Base-by-base conservation (phyloP, 2,329 filamentous ascomycete genomes). In the Phialophora expanda region DNA sequence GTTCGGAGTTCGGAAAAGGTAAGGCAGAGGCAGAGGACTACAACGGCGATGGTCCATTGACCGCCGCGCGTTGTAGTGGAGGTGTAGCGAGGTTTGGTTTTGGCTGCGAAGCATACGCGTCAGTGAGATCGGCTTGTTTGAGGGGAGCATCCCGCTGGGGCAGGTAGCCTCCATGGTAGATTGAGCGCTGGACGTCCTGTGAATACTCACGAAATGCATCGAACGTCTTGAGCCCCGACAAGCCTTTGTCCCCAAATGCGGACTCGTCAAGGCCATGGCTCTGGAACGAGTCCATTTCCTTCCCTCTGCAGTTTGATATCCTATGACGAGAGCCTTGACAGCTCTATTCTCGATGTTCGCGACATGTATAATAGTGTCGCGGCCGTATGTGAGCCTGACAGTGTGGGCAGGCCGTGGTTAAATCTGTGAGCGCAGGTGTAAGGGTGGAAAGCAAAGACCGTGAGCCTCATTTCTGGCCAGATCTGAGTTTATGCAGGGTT, bases 71-170 rank as follows among this genome's bases (percentile, higher is more conserved):
- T 86, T 34, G 92, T 96, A 70, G 89, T 87, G 55, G 90, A 89
- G 62, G 95, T 89, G 80, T 97, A 99, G 75, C 94, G 92, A 17
- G 93, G 87, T 82, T 98, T 98, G 61, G 94, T 92, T 84, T 99
- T 98, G 71, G 95, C 93, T 97, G 75, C 17, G n/a, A 20, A 46
- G 46, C 9, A 12, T 57, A 22, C 12, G 44, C 34, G 28, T 61
- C 28, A 66, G 65, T 54, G n/a, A 66, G n/a, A 30, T 26, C 11
- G 22, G 56, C 32, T 38, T 8, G n/a, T 46, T 41, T 22, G 38
- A 51, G 8, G 20, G 12, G 48, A 22, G 4, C 4, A 51, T 24
- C 8, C 20, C 1, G 20, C 9, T 32, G 9, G n/a, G 53, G 24
- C 53, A 55, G 53, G 28, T 32, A 28, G 26, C 20, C 4, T 12